Base-by-base conservation (phyloP, 2,329 filamentous ascomycete species). In the Aspergillus arachidicola region DNA sequence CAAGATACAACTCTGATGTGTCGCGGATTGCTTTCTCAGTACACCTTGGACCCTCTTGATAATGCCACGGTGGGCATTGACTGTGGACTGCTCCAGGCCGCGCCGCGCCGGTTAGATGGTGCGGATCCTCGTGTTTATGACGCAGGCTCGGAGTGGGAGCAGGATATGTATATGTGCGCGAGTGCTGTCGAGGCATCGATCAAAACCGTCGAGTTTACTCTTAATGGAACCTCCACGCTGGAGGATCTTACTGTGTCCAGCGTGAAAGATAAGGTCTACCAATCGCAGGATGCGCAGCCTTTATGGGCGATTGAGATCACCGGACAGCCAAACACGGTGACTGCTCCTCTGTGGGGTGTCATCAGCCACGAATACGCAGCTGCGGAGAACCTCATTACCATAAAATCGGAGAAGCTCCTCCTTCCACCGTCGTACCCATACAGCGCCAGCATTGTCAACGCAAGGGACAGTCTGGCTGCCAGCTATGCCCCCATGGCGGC, bases 101-200 rank as follows among this genome's bases (percentile, higher is more conserved):
- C 34, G 12, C 34, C 34, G 34, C 34, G 34, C 0, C 34, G 34
- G 14, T 6, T 36, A 14, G 34, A 36, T 14, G 34, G 34, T 36
- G 5, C 34, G 0, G 34, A 36, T 6, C 34, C 34, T 1, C 34
- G 34, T 6, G 14, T 36, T 14, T 36, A 36, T 16, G 34, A 36
- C 2, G 34, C 34, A 36, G 34, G 34, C 34, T 79, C 79, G 16
- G 64, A 71, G 41, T 85, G 82, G 81, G 76, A 77, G 1, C 69
- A 77, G 5, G 76, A 80, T 0, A 61, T 84, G 0, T 83, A 83
- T 62, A 72, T 75, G 0, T 85, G 83, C 64, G 80, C 81, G 1
- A 77, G 76, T 0, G 69, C 79, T 0, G 65, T 79, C 4, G 78
- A 78, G 56, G 82, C 82, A 3, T 77, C 74, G 1, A 75, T 85